Evolutionary conservation across 2,329 filamentous ascomycete species (phyloP), one percentile per base, ranked within the genome.

Genomic region (Diplodia seriata): DNA sequence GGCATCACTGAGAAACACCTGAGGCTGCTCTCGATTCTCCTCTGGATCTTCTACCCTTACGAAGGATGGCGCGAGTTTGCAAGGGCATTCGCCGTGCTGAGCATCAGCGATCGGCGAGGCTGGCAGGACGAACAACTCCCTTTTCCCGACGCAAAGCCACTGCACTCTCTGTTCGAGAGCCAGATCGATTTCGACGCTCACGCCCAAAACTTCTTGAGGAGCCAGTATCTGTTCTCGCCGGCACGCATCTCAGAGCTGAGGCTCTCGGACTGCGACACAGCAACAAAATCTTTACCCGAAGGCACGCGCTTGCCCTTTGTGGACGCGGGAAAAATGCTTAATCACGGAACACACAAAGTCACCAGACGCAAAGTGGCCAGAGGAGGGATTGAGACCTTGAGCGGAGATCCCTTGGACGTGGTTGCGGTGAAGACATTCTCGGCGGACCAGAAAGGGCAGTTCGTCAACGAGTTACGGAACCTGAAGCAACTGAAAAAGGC

Each of bases 351-450:
- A 4, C 56, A 59, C 33, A 12, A 11, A 1, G 56, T 59, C 11
- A 33, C 56, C 26, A 59, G 43, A 15, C 56, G 43, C 43, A 38
- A 40, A 47, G 38, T 59, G 26, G 56, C 56, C 56, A 18, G 1
- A 47, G 56, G 56, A 18, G 56, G 3, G 14, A 38, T 59, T 14
- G 23, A 47, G 43, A 38, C 40, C 12, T 23, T 38, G 14, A 47
- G 4, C 18, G 56, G 56, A 2, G 56, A 49, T n/a, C 23, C 56
- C 26, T 4, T 59, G 20, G 38, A 47, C 14, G 11, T 59, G 20
- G 56, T 59, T 7, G 56, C 23, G 14, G 56, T 59, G 38, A 59
- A 59, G 3, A 59, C 56, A 3, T 59, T 59, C 20, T 47, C 56
- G n/a, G 23, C 56, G 6, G 56, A 26, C 7, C 56, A 59, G 18